Conservation (phyloP, 495 filamentous ascomycete species). For the Penicillium tannophilum region DNA sequence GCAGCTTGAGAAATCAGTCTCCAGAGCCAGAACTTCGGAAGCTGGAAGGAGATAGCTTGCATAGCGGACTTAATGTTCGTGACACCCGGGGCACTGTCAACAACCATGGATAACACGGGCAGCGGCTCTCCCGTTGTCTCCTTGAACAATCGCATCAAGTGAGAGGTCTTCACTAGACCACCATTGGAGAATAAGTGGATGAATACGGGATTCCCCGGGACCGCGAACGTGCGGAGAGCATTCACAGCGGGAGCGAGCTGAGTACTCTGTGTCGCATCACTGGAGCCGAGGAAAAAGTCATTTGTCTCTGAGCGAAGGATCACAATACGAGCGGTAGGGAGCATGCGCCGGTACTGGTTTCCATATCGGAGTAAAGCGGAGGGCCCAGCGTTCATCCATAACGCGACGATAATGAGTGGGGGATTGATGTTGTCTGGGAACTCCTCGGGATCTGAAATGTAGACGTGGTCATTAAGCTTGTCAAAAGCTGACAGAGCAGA, state of each 20-base stretch:
- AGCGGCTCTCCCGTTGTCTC: constrained; percentile 33
- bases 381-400: constrained; percentile 49
- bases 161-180: constrained; percentile 33
- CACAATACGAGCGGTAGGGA: constrained; percentile 43
- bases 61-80: constrained; percentile 29
- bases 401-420: constrained; percentile 38
- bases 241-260: constrained; percentile 43
- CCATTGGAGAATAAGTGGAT: constrained; percentile 52
- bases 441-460: constrained; percentile 31
- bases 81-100: constrained; percentile 48
- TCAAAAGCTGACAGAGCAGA: constrained; percentile 21
- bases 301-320: constrained; percentile 39
- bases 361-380: constrained; percentile 43
- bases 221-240: constrained; percentile 28
- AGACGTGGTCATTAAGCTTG: constrained; percentile 38
- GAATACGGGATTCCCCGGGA: constrained; percentile 32
- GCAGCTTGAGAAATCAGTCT: constrained; percentile 30
- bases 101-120: constrained; percentile 37
- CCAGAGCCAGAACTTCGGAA: constrained; percentile 38
- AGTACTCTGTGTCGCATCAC: constrained; percentile 26
- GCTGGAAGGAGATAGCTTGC: constrained; percentile 39
- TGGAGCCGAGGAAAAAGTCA: constrained; percentile 39
- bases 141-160: constrained; percentile 39
- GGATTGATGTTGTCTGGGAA: not conserved
- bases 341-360: constrained; percentile 36